Conservation (phyloP, 352 stramenopile species). For the Pythium aquatile region DNA sequence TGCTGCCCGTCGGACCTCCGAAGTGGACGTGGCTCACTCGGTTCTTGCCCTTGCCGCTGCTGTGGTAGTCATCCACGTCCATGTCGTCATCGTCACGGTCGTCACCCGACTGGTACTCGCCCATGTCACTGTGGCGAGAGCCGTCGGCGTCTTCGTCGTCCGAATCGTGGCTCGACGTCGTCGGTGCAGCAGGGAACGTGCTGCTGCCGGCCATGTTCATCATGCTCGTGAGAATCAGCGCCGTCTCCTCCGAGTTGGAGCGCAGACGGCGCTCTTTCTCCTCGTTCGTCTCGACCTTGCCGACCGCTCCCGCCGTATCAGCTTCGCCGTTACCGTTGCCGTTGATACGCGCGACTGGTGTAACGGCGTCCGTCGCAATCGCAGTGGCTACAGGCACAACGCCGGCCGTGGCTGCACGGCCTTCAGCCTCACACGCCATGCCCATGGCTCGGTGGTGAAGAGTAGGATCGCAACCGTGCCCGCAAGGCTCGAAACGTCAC, state of each 20-base stretch:
- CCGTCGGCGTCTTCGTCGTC: conserved; percentile 34
- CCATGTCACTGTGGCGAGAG: conserved; percentile 35
- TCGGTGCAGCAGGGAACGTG: conserved; percentile 27
- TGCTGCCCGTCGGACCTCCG: conserved; percentile 63
- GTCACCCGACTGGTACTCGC: conserved; percentile 19
- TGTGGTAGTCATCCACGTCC: conserved; percentile 27
- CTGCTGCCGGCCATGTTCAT: conserved; percentile 60
- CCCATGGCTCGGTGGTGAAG: conserved; percentile 36
- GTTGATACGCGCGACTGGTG: background rate
- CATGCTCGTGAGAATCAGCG: conserved; percentile 84
- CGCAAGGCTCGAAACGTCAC: conserved; percentile 24
- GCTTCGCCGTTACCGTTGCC: background rate
- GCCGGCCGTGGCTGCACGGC: conserved; percentile 22
- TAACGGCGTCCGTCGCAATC: background rate
- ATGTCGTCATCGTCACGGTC: conserved; percentile 47
- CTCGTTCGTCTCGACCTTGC: conserved; percentile 15
- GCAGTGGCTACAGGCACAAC: background rate
- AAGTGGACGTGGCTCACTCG: conserved; percentile 75
- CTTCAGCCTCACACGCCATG: conserved; percentile 66
- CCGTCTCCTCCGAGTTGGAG: conserved; percentile 81
- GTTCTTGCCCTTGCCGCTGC: conserved; percentile 33
- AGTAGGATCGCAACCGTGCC: conserved; percentile 3
- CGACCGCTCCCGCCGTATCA: conserved; percentile 12
- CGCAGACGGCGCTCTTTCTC: conserved; percentile 23
- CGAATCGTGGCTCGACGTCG: conserved; percentile 27